Conservation (phyloP, 495 filamentous ascomycete genomes). For the Penicillium verhagenii region DNA sequence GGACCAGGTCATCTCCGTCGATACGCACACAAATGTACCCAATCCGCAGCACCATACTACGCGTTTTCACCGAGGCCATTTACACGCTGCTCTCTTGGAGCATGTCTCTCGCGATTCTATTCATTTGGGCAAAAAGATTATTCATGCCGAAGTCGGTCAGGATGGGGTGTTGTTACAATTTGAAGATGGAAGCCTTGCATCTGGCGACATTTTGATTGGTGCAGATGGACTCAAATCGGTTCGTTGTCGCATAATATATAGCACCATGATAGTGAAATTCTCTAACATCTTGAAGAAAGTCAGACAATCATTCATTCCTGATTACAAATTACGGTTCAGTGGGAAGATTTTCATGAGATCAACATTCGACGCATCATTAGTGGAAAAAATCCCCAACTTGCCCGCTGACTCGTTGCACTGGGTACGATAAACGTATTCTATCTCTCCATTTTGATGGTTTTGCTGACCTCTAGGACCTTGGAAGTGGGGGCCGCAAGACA, state of each 20-base stretch:
- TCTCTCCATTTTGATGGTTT: neutral
- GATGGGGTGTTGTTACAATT: constrained; percentile 26
- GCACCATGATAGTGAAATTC: too few relatives aligned
- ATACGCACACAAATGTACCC: constrained; percentile 35
- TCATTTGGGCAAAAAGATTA: constrained; percentile 23
- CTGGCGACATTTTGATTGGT: constrained; percentile 34
- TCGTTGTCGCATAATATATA: constrained; percentile 3
- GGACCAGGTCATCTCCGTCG: constrained; percentile 42
- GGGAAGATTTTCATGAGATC: constrained; percentile 47
- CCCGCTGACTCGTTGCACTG: constrained; percentile 48
- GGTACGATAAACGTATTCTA: constrained; percentile 12
- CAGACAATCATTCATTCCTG: constrained; percentile 37
- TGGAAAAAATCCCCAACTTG: constrained; percentile 38
- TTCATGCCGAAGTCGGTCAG: constrained; percentile 13
- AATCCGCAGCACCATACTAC: constrained; percentile 44
- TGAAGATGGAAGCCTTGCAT: constrained; percentile 28
- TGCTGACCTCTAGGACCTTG: neutral
- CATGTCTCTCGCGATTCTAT: constrained; percentile 36
- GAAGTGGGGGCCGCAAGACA: constrained; percentile 45
- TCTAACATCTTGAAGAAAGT: constrained; percentile 17
- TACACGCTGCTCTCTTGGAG: constrained; percentile 43
- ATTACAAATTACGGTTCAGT: constrained; percentile 40
- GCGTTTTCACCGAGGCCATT: constrained; percentile 46
- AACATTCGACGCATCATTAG: constrained; percentile 42
- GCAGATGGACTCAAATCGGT: constrained; percentile 38